Base-by-base conservation (phyloP, 768 basidiomycete species). In the Lentinula boryana region DNA sequence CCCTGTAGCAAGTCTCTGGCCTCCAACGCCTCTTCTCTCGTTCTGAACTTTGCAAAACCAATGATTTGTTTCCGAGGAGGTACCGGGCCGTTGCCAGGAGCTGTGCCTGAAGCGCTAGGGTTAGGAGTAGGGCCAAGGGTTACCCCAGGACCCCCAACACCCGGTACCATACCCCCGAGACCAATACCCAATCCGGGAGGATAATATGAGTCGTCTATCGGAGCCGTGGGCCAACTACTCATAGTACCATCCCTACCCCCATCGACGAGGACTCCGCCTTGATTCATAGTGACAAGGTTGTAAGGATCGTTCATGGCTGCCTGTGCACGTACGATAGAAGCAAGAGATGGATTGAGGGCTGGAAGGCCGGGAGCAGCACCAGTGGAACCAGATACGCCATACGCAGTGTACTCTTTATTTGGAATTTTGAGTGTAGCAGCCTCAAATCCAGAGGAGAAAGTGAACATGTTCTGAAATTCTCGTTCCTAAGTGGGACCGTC, bases 381-480 rank as follows among this genome's bases (percentile, higher is more conserved):
- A 10, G 48, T 64, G 7, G 68, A 65, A 50, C 73, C 65, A 51
- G 74, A 53, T 67, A 72, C 77, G 21, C 85, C 85, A 64, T 91
- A 93, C 41, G 89, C 82, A 21, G 89, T 89, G 64, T 84, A 87
- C 68, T 94, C 91, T 74, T 94, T 89, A 78, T 93, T 93, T 1
- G 97, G 97, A 61, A 96, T 93, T 81, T 98, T 99, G 66, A 99
- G 81, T 5, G 95, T 97, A 7, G 97, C 96, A 23, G 95, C 97
- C 72, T 98, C 97, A 68, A 98, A 99, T 10, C 95, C 97, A 1
- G 83, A 76, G 3, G 92, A 93, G 69, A 99, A 99, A 7, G 95
- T 93, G 72, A 99, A 99, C 91, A 99, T 96, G 71, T 98, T 98
- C 73, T 96, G 93, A 73, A 98, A 99, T 75, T 99, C 97, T 33